A percentile compares a stretch with the other conserved stretches of the same genome.
phyloP scores from a whole-genome alignment of 2,329 filamentous ascomycete genomes.

The Botrytis paeoniae region DNA sequence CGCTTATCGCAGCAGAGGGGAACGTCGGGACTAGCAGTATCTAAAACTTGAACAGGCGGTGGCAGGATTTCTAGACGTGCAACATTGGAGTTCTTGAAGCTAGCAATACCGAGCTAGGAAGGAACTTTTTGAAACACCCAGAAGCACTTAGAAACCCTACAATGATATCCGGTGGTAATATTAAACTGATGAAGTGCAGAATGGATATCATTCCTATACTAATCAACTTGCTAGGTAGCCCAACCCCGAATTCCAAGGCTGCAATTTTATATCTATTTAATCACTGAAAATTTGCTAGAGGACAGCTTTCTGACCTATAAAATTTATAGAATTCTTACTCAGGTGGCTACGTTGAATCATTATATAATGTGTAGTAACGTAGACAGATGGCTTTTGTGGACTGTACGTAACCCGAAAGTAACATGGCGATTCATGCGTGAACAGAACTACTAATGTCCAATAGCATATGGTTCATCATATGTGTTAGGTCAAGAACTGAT shows the following conservation, averaged over 20 bases:
- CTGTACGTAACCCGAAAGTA: not conserved
- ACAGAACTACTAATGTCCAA: not conserved
- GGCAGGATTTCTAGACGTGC: not conserved
- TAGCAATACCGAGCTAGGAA: not conserved
- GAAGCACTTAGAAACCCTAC: not conserved
- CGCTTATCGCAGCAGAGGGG: not conserved
- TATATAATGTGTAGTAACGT: not conserved
- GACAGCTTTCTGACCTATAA: not conserved
- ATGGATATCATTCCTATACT: not conserved
- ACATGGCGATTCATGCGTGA: not conserved
- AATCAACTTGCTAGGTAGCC: not conserved
- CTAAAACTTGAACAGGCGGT: not conserved
- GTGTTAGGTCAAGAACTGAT: too few relatives aligned
- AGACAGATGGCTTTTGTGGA: not conserved
- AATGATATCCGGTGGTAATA: not conserved
- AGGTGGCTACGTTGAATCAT: not conserved
- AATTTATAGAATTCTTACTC: fast-evolving
- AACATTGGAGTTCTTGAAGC: not conserved
- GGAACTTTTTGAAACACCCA: not conserved
- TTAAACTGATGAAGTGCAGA: not conserved
- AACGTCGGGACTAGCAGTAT: not conserved
- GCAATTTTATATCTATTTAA: not conserved
- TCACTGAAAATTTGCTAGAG: not conserved
- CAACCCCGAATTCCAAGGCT: not conserved
- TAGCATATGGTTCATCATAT: not conserved